These are phyloP conservation scores for Aegilops umbellulata DNA, from an alignment of 176 grass and related monocot species.

Conservation along the genomic window DNA sequence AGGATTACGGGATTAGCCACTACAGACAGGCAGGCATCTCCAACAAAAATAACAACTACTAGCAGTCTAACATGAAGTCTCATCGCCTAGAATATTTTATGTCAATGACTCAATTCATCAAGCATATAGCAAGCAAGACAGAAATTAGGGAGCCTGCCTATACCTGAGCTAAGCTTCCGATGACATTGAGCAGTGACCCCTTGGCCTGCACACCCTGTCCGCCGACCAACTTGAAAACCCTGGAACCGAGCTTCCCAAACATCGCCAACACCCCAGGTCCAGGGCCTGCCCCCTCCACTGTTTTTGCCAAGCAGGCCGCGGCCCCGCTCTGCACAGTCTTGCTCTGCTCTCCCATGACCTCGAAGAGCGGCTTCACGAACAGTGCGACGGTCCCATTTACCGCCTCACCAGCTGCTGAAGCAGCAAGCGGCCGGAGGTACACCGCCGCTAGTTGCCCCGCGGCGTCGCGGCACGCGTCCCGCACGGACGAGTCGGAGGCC, in stretches of 20 bases:
- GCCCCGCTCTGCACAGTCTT: slow-evolving; percentile 88
- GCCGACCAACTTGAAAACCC: slow-evolving; percentile 77
- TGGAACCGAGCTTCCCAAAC: slow-evolving; percentile 75
- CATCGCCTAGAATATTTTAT: neutral
- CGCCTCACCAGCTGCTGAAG: neutral
- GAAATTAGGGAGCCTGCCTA: neutral
- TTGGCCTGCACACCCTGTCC: slow-evolving; percentile 84
- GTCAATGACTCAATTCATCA: neutral
- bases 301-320: slow-evolving; percentile 74
- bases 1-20: neutral
- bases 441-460: slow-evolving; percentile 60
- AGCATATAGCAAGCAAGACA: slow-evolving; percentile 11
- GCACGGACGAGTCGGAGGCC: slow-evolving; percentile 69
- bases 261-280: slow-evolving; percentile 24
- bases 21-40: neutral
- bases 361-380: slow-evolving; percentile 89
- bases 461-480: slow-evolving; percentile 75
- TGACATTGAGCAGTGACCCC: slow-evolving; percentile 65
- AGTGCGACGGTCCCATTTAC: slow-evolving; percentile 51
- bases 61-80: neutral
- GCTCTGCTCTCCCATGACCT: slow-evolving; percentile 89
- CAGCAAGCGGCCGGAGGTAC: slow-evolving; percentile 54
- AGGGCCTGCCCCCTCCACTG: slow-evolving; percentile 66
- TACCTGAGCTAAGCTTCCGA: slow-evolving; percentile 83
- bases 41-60: neutral